phyloP scores from a whole-genome alignment of 495 filamentous ascomycete genomes.

The Rhizodiscina lignyota region DNA sequence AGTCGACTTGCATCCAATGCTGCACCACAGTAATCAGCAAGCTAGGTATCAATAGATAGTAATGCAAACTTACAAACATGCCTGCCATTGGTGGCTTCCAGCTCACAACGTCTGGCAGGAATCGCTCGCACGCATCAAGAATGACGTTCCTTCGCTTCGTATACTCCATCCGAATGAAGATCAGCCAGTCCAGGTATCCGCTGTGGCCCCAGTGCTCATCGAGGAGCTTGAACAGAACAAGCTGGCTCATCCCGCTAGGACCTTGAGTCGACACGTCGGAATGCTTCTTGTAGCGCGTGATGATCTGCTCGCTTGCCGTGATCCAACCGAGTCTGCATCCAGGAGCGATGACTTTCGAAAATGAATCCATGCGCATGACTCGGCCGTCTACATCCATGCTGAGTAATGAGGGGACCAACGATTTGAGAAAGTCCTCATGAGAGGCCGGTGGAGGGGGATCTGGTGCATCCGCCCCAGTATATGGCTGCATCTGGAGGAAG shows the following conservation, averaged over 20 bases:
- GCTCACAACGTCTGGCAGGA: conserved; percentile 65
- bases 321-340: conserved; percentile 48
- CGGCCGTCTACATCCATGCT: conserved; percentile 49
- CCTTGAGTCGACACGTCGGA: conserved; percentile 69
- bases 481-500: conserved; percentile 90
- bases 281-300: conserved; percentile 62
- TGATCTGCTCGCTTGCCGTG: conserved; percentile 61
- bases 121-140: conserved; percentile 66
- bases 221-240: conserved; percentile 72
- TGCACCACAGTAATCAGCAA: conserved; percentile 12
- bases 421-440: conserved; percentile 41
- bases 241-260: conserved; percentile 66
- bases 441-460: conserved; percentile 35
- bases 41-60: neutral
- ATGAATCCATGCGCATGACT: conserved; percentile 51
- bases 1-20: conserved; percentile 76
- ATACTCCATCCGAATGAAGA: conserved; percentile 69
- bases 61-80: conserved; percentile 67
- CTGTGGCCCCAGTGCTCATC: conserved; percentile 89
- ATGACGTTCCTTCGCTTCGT: conserved; percentile 60
- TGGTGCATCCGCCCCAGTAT: conserved; percentile 35
- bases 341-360: conserved; percentile 50
- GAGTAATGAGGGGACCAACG: conserved; percentile 43
- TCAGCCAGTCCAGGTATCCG: conserved; percentile 86
- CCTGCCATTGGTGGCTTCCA: conserved; percentile 79